Evolutionary conservation across 805 yeast species (phyloP).

Genomic region (Cyberlindnera galapagoensis): DNA sequence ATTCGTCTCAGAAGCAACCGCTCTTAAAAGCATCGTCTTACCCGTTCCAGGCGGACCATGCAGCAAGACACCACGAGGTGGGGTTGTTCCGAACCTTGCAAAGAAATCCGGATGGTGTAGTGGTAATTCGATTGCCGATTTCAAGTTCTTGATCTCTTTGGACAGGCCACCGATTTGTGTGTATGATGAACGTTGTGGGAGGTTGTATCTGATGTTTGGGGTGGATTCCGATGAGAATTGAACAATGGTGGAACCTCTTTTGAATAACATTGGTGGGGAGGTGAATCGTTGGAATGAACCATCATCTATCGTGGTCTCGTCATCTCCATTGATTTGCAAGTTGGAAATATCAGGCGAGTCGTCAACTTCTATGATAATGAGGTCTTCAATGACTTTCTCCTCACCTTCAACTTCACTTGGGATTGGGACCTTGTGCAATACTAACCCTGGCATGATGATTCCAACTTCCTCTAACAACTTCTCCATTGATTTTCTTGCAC

Average conservation of each 20-base stretch:
- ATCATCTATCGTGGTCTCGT: constrained; percentile 9
- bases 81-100: constrained; percentile 78
- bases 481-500: constrained; percentile 30
- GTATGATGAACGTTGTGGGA: constrained; percentile 41
- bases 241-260: constrained; percentile 27
- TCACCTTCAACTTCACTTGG: constrained; percentile 16
- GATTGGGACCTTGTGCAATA: constrained; percentile 21
- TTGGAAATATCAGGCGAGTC: constrained; percentile 34
- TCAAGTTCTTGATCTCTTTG: constrained; percentile 52
- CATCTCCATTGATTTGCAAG: constrained; percentile 27
- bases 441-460: constrained; percentile 51
- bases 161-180: constrained; percentile 71
- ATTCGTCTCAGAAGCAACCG: constrained; percentile 70
- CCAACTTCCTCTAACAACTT: constrained; percentile 49
- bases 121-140: constrained; percentile 73
- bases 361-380: constrained; percentile 23
- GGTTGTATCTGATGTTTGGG: constrained; percentile 33
- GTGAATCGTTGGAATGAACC: constrained; percentile 21
- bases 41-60: constrained; percentile 99
- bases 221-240: constrained; percentile 19
- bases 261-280: constrained; percentile 44
- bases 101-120: constrained; percentile 71
- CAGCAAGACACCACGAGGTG: constrained; percentile 87
- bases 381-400: constrained; percentile 12
- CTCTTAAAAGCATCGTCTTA: constrained; percentile 78